Evolutionary conservation across 305 asterid species (phyloP), one percentile per base, ranked within the genome.

Genomic region (Rubia tinctorum): DNA sequence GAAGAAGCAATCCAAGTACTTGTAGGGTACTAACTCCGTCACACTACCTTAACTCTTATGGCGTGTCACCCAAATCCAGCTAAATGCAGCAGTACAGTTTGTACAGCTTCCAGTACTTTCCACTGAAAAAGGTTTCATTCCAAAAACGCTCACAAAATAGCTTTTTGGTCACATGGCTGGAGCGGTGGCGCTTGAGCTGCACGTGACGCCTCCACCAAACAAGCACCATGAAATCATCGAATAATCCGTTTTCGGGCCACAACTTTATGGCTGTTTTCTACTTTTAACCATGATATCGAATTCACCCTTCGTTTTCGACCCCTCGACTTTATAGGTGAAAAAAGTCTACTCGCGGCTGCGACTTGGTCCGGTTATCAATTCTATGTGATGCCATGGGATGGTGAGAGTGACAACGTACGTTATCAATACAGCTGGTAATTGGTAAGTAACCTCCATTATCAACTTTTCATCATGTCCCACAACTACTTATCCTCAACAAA

Each of bases 301-400:
- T 63, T 25, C 56, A 59, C 45, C 61, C 60, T 44, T 68, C 71
- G 13, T 68, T 75, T 27, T 68, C 74, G 30, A 68, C 64, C 64
- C 56, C 66, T n/a, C 9, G 7, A 60, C 25, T 58, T 14, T 58
- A 37, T 43, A 73, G 68, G 53, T 10, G 53, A 45, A 45, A 45
- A 45, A 45, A 45, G 53, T 45, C 53, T 45, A 1, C 56, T 15
- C 0, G 8, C 15, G n/a, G n/a, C 56, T 49, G 15, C 56, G 56
- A 49, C 56, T n/a, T 49, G 56, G 56, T 49, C 56, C 56, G 56
- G 56, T 20, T 49, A 75, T 62, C 74, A 44, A 59, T 60, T 75
- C 40, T n/a, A 58, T 58, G 30, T 58, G 30, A 27, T 58, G 63
- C 44, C 12, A 59, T 75, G 58, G 22, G 22, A 51, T 6, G 2